Evolutionary conservation across 768 basidiomycete genomes (phyloP), one percentile per base, ranked within the genome.

Genomic region (Clitopilus hobsonii): DNA sequence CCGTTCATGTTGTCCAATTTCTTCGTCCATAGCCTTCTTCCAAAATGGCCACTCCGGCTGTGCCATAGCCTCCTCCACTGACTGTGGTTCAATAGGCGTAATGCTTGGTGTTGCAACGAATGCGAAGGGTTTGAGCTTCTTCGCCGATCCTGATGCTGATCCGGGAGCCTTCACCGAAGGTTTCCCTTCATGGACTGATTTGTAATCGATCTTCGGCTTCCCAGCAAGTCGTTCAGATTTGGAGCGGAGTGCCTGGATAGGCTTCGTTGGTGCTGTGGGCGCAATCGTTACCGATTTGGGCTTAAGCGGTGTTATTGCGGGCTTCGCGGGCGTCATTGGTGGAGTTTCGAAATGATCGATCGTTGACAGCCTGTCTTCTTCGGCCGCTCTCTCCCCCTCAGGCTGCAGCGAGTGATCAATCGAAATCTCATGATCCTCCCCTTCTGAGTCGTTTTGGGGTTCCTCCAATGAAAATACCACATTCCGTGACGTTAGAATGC

Each of bases 11-110:
- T 60, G 60, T 62, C 67, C 50, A 2, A 64, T 49, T 49, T 71
- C 64, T n/a, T 61, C 51, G 8, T 66, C 54, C 62, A 69, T 64
- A 8, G 63, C 64, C 5, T 56, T 26, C 47, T 60, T 56, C 69
- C 64, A 68, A 22, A 14, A 13, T 14, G 10, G 10, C 47, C 47
- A 65, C 29, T 0, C 52, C 18, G 22, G 14, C 49, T 23, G 41
- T 24, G n/a, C 20, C n/a, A 58, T 20, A 27, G 56, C 57, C 38
- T 61, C 57, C 0, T 54, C 14, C 2, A 58, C 14, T 4, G 38
- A 51, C 8, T 41, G 26, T 6, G 60, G 54, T 36, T 57, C 47
- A 25, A 27, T 25, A 32, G n/a, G n/a, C n/a, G n/a, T n/a, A n/a
- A n/a, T n/a, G 16, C 30, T 32, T 7, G 16, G 20, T 65, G 28